Evolutionary conservation across 371 early-diverging fungal genomes (phyloP).

Genomic region (Blakeslea trispora): DNA sequence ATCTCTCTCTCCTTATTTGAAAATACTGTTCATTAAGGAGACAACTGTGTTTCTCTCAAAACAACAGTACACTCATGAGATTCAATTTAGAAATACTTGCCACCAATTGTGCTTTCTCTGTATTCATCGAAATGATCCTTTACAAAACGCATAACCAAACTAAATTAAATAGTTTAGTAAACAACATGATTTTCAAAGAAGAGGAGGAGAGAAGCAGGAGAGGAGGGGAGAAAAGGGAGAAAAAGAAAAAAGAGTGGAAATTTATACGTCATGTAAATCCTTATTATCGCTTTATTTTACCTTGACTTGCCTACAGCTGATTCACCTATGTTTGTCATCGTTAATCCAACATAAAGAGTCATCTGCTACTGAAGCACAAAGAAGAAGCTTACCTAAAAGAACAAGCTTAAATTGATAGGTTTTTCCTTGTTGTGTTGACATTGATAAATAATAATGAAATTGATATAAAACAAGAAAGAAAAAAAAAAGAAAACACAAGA

Average conservation of each 20-base stretch:
- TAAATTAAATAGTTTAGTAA: slow-evolving; percentile 27
- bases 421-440: slow-evolving; percentile 42
- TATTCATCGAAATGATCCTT: slow-evolving; percentile 97
- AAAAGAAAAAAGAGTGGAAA: neutral
- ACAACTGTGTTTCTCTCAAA: no score
- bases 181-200: neutral
- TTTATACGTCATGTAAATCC: no score
- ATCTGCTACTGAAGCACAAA: no score
- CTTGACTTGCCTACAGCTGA: slow-evolving; percentile 91
- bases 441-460: neutral
- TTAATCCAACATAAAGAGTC: neutral
- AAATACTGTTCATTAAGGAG: neutral
- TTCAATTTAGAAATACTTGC: no score
- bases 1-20: neutral
- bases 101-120: slow-evolving; percentile 98
- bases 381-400: slow-evolving; percentile 68
- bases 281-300: slow-evolving; percentile 39
- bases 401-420: slow-evolving; percentile 82
- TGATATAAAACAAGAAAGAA: neutral
- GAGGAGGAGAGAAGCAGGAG: no score
- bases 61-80: no score
- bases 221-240: neutral
- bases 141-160: slow-evolving; percentile 93
- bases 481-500: neutral
- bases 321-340: slow-evolving; percentile 59